A percentile compares a stretch with the other conserved stretches of the same genome.
Evolutionary conservation across 805 yeast genomes (phyloP).

Genomic region (Saturnispora quitensis): DNA sequence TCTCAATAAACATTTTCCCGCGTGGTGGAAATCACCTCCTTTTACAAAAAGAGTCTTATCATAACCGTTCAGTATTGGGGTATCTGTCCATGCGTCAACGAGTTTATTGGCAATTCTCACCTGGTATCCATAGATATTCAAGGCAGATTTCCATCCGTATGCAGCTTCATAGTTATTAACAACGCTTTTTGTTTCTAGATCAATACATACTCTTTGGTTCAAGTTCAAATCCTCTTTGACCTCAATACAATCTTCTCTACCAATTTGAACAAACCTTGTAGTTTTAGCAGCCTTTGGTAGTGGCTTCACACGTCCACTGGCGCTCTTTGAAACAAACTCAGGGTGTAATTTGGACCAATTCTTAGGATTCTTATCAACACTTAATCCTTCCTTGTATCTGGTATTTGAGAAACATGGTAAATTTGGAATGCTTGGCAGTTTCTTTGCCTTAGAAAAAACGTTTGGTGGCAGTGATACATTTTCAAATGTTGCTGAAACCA

Average conservation of each 20-base stretch:
- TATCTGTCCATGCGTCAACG: slow-evolving; percentile 7
- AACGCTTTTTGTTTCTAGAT: slow-evolving; percentile 47
- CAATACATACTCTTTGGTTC: slow-evolving; percentile 75
- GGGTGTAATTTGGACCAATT: slow-evolving; percentile 15
- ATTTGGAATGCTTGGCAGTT: slow-evolving; percentile 61
- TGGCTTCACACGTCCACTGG: slow-evolving; percentile 32
- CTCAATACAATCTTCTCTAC: slow-evolving; percentile 50
- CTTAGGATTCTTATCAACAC: slow-evolving; percentile 34
- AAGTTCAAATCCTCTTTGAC: slow-evolving; percentile 60
- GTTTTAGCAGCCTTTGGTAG: slow-evolving; percentile 41
- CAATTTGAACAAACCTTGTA: slow-evolving; percentile 74
- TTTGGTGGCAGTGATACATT: slow-evolving; percentile 32
- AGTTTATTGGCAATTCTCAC: slow-evolving; percentile 7
- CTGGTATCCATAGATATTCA: background rate
- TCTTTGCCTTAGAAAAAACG: slow-evolving; percentile 42
- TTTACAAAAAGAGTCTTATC: slow-evolving; percentile 1
- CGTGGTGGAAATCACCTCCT: slow-evolving; percentile 4
- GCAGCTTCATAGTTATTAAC: slow-evolving; percentile 61
- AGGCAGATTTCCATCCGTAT: slow-evolving; percentile 35
- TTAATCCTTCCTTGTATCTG: slow-evolving; percentile 53
- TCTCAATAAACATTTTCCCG: background rate
- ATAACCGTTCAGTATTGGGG: background rate
- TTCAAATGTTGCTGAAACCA: slow-evolving; percentile 40
- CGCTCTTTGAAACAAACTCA: slow-evolving; percentile 28
- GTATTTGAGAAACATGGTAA: slow-evolving; percentile 32